phyloP scores from a whole-genome alignment of 148 eudicot species.

The Vaccinium darrowii region DNA sequence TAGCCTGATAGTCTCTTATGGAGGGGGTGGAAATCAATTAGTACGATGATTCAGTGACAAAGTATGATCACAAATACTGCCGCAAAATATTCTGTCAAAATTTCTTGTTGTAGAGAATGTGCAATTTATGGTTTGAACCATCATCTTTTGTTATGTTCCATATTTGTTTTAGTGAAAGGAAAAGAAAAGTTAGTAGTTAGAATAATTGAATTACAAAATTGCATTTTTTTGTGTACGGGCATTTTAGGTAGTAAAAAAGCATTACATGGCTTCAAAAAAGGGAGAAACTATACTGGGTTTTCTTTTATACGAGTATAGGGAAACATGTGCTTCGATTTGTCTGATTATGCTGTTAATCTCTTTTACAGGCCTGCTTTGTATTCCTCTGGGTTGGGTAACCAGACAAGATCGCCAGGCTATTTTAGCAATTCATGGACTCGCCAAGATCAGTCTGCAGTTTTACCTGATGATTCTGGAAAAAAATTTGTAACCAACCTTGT shows the following conservation, averaged over 20 bases:
- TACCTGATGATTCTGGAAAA: slow-evolving; percentile 20
- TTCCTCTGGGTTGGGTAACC: slow-evolving; percentile 25
- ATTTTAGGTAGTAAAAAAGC: background rate
- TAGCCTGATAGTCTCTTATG: background rate
- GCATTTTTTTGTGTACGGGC: background rate
- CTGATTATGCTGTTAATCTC: slow-evolving; percentile 16
- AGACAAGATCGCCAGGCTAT: slow-evolving; percentile 17
- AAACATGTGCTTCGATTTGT: background rate
- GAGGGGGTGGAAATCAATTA: background rate
- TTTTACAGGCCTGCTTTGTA: slow-evolving; percentile 27
- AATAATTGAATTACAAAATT: background rate
- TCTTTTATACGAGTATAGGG: background rate
- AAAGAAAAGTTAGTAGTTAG: background rate
- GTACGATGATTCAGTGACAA: background rate
- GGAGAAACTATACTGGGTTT: background rate
- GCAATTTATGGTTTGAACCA: background rate
- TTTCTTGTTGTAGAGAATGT: background rate
- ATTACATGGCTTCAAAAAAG: background rate
- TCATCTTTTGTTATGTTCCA: background rate
- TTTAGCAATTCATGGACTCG: slow-evolving; percentile 23
- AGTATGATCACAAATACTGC: background rate
- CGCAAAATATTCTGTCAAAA: background rate
- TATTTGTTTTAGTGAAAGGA: background rate
- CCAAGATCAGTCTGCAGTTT: slow-evolving; percentile 16
- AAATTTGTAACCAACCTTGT: slow-evolving; percentile 17